Conservation (phyloP, 306 rosid species). For the Sechiopsis laciniata region DNA sequence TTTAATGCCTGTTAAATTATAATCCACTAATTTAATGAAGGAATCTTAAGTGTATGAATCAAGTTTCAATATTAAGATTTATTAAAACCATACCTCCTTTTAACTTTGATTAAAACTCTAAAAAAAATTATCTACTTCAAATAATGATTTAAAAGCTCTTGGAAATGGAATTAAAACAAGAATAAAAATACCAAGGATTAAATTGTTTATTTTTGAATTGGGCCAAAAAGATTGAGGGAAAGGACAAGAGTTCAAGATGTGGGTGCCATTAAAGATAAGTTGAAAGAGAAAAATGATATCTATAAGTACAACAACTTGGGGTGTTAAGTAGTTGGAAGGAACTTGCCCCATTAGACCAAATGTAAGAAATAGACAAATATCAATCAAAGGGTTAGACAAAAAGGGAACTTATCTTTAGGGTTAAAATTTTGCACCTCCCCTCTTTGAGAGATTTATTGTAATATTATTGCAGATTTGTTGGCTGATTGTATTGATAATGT, state of each 20-base stretch:
- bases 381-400: neutral
- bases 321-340: neutral
- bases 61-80: too few species aligned
- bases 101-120: too few species aligned
- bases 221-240: neutral
- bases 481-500: too few species aligned
- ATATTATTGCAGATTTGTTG: too few species aligned
- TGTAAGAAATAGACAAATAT: neutral
- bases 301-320: neutral
- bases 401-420: neutral
- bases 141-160: too few species aligned
- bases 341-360: neutral
- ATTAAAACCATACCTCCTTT: too few species aligned
- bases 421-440: neutral
- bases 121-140: too few species aligned
- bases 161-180: too few species aligned
- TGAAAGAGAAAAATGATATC: neutral
- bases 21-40: too few species aligned
- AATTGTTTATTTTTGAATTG: neutral
- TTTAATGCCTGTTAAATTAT: too few species aligned
- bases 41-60: too few species aligned
- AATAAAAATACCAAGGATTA: neutral
- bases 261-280: neutral
- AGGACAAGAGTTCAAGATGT: conserved; percentile 14
- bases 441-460: too few species aligned